phyloP scores from a whole-genome alignment of 768 basidiomycete genomes.

The Termitomyces sp. region DNA sequence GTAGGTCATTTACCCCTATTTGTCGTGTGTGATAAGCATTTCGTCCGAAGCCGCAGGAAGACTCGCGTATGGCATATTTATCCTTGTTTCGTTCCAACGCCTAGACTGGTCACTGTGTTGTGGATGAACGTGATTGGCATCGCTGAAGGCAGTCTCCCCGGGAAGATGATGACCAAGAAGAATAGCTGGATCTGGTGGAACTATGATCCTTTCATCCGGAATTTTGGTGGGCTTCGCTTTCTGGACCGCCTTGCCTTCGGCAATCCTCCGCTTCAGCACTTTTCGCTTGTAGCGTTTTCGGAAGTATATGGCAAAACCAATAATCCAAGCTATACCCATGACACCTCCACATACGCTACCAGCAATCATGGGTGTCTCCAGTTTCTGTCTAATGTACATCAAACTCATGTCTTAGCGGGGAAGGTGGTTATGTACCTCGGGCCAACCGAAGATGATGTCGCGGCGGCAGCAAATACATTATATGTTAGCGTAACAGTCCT shows the following conservation, averaged over 20 bases:
- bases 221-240: constrained; percentile 30
- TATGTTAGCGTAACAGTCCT: constrained; percentile 1
- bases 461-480: constrained; percentile 2
- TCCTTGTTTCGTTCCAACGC: neutral
- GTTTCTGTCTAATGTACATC: constrained; percentile 33
- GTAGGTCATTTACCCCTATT: constrained; percentile 4
- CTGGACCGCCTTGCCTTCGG: constrained; percentile 37
- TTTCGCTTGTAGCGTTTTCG: constrained; percentile 45
- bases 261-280: constrained; percentile 35
- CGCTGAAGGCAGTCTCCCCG: constrained; percentile 24
- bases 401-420: neutral
- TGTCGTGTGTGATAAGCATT: constrained; percentile 9
- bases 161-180: constrained; percentile 41
- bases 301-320: constrained; percentile 55
- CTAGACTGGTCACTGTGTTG: neutral
- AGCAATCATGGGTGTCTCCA: constrained; percentile 56
- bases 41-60: constrained; percentile 15
- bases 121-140: constrained; percentile 5
- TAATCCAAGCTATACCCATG: constrained; percentile 45
- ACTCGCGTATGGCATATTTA: constrained; percentile 4
- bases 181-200: constrained; percentile 65
- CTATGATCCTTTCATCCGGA: constrained; percentile 41
- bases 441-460: constrained; percentile 3
- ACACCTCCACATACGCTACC: constrained; percentile 51
- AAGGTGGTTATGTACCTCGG: constrained; percentile 7